These are phyloP conservation scores for Ceratobasidium papillatum DNA, from an alignment of 1,284 basidiomycete species.

Conservation along the genomic window DNA sequence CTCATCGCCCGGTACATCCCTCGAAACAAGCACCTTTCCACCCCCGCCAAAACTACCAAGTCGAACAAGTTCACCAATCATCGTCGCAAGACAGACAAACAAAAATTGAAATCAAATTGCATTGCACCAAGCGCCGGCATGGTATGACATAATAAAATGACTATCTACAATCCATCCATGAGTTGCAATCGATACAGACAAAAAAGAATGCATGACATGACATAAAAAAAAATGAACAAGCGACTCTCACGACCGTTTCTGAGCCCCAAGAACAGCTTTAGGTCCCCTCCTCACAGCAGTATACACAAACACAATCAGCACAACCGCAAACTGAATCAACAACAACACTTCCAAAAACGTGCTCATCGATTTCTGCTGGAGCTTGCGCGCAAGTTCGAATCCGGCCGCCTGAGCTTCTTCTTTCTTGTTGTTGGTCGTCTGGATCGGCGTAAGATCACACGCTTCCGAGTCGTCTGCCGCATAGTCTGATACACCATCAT, in stretches of 20 bases:
- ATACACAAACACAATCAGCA: constrained; percentile 43
- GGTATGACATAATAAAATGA: constrained; percentile 2
- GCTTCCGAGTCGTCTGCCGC: constrained; percentile 34
- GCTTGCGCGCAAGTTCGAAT: constrained; percentile 33
- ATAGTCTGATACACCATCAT: constrained; percentile 23
- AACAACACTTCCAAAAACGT: constrained; percentile 43
- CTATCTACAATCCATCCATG: background rate
- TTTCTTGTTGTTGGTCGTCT: background rate
- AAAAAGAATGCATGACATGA: background rate
- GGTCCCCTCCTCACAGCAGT: constrained; percentile 41
- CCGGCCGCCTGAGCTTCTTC: constrained; percentile 2
- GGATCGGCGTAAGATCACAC: background rate
- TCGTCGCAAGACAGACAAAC: constrained; percentile 1
- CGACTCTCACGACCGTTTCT: background rate
- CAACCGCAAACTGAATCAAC: constrained; percentile 42
- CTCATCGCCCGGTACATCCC: background rate
- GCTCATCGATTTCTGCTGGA: constrained; percentile 39
- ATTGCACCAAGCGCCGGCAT: constrained; percentile 17
- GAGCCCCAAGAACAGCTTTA: constrained; percentile 34
- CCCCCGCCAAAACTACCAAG: background rate
- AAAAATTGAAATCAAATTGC: constrained; percentile 27
- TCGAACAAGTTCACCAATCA: constrained; percentile 10
- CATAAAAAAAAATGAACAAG: background rate
- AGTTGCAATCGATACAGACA: constrained; percentile 13
- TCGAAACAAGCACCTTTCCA: background rate